Evolutionary conservation across 495 filamentous ascomycete genomes (phyloP).

Genomic region (Annulohypoxylon nitens): DNA sequence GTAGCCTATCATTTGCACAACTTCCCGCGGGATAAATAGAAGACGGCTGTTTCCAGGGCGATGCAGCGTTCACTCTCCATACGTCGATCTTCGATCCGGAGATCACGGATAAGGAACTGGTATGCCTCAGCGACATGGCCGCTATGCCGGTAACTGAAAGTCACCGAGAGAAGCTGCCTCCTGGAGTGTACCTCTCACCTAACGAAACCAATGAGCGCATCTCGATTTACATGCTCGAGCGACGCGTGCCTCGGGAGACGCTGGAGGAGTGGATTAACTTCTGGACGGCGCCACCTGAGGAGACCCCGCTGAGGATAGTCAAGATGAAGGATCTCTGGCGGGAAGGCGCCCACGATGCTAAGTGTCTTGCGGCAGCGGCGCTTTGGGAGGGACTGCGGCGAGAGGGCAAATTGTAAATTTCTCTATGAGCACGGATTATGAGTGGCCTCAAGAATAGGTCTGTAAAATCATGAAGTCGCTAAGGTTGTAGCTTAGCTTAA

Average conservation of each 20-base stretch:
- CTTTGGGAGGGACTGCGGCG: conserved; percentile 78
- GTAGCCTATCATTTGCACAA: conserved; percentile 80
- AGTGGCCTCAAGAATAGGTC: not conserved
- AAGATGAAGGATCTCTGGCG: conserved; percentile 80
- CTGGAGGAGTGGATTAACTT: conserved; percentile 71
- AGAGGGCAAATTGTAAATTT: conserved; percentile 70
- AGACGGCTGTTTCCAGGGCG: conserved; percentile 80
- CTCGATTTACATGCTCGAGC: conserved; percentile 80
- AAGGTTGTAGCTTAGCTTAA: not conserved
- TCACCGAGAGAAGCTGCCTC: conserved; percentile 61
- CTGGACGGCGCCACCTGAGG: conserved; percentile 77
- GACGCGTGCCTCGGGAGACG: conserved; percentile 70
- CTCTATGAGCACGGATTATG: not conserved
- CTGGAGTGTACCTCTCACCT: conserved; percentile 78
- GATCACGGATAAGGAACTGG: conserved; percentile 45
- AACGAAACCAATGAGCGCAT: conserved; percentile 91
- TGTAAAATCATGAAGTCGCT: not conserved
- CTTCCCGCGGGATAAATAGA: conserved; percentile 94
- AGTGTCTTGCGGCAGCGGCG: conserved; percentile 81
- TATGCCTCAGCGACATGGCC: conserved; percentile 76
- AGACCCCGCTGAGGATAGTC: conserved; percentile 81
- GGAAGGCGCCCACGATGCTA: conserved; percentile 80
- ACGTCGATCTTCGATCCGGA: too few relatives aligned
- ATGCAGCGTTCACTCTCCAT: conserved; percentile 65
- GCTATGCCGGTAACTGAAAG: conserved; percentile 53